Base-by-base conservation (phyloP, 2,329 filamentous ascomycete species). In the Achaetomium macrosporum region DNA sequence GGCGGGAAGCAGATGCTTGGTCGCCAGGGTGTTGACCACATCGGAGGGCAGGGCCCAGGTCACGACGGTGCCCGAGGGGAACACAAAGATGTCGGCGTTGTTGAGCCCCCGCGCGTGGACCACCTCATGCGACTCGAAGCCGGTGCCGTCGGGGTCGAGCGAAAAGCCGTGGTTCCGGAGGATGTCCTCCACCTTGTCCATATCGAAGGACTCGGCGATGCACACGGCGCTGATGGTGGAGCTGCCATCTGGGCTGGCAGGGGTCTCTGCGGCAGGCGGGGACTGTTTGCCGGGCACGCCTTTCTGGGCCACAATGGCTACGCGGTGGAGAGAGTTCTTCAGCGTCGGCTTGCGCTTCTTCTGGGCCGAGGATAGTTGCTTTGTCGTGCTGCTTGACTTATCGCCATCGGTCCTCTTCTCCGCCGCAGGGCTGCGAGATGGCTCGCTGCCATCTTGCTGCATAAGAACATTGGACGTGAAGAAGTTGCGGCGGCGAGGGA, bases 11-110 rank as follows among this genome's bases (percentile, higher is more conserved):
- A 97, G 76, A 31, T 87, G 83, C 52, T 79, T 81, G 9, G 87
- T 87, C 5, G 87, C 84, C 20, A 90, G 72, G 45, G 78, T 79
- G 17, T 77, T 78, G 15, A 90, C 85, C 16, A 90, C 81, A 53
- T 86, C 82, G 56, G 90, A 81, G 1, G 89, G 85, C 1, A 96
- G 76, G 5, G 88, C 88, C 93, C 93, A 99, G 20, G 89, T 86
- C 6, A 97, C 93, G 8, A 97, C 80, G 12, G 91, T 95, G 11
- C 93, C 93, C 0, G 91, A 96, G 9, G 92, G 90, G 61, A 99
- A 99, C 52, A 99, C 85, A 66, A 97, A 97, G 47, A 97, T 83
- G 70, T 99, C 93, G 33, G 90, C 91, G 53, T 82, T 76, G 65
- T 82, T 79, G 54, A 78, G 74, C 9, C 76, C 76, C 47, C 80